These are phyloP conservation scores for Trypanosoma vivax DNA, from an alignment of 208 protist genomes.

Conservation along the genomic window DNA sequence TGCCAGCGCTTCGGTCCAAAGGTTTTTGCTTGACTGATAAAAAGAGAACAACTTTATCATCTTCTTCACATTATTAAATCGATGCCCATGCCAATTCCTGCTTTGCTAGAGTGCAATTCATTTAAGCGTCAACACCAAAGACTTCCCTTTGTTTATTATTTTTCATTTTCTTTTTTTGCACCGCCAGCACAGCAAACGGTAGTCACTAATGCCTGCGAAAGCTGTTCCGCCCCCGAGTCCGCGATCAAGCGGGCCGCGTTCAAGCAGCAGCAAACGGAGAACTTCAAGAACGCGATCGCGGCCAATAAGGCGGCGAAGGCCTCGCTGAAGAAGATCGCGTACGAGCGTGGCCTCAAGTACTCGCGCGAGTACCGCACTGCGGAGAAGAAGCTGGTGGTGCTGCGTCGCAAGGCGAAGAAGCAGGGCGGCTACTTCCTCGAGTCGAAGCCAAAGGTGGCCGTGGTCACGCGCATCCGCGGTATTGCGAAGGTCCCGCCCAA, in stretches of 20 bases:
- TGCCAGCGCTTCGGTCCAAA: too few relatives aligned
- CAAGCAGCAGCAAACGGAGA: conserved; percentile 87
- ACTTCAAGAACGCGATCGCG: conserved; percentile 80
- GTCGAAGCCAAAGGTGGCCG: conserved; percentile 97
- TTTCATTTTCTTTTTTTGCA: too few relatives aligned
- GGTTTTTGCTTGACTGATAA: too few relatives aligned
- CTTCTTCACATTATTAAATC: too few relatives aligned
- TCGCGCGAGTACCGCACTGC: conserved; percentile 92
- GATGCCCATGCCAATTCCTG: too few relatives aligned
- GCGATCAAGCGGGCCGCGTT: conserved; percentile 87
- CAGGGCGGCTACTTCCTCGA: conserved; percentile 97
- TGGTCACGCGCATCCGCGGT: conserved; percentile 99
- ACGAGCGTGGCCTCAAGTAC: conserved; percentile 87
- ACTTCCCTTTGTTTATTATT: too few relatives aligned
- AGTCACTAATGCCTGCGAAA: too few relatives aligned
- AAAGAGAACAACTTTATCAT: too few relatives aligned
- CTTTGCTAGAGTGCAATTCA: too few relatives aligned
- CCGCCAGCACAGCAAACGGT: too few relatives aligned
- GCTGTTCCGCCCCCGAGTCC: conserved; percentile 80
- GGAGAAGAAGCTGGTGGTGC: conserved; percentile 84
- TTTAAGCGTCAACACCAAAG: too few relatives aligned
- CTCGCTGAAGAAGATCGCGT: conserved; percentile 68
- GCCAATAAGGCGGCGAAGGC: conserved; percentile 62
- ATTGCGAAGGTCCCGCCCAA: conserved; percentile 98
- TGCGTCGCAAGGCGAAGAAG: conserved; percentile 85